These are phyloP conservation scores for Lactarius pseudohatsudake DNA, from an alignment of 768 basidiomycete genomes.

Conservation along the genomic window DNA sequence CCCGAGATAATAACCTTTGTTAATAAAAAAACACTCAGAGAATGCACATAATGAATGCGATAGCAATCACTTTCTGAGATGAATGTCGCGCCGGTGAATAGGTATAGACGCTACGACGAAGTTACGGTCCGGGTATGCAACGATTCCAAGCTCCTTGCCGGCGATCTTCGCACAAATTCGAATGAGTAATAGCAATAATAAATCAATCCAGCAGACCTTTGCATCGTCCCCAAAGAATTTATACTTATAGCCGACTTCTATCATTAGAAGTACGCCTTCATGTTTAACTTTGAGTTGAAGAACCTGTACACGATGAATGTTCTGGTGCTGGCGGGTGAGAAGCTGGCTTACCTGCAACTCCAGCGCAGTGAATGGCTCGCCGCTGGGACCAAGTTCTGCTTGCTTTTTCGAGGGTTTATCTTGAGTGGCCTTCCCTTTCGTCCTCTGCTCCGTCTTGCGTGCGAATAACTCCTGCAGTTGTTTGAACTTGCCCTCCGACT, in stretches of 20 bases:
- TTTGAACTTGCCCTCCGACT: constrained; percentile 48
- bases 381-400: constrained; percentile 62
- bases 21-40: constrained; percentile 22
- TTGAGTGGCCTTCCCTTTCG: constrained; percentile 33
- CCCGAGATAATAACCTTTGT: constrained; percentile 66
- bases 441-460: constrained; percentile 39
- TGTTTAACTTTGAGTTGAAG: constrained; percentile 61
- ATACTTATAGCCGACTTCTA: constrained; percentile 85
- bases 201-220: constrained; percentile 43
- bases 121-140: constrained; percentile 68
- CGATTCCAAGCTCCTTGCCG: constrained; percentile 75
- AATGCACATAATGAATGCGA: background rate
- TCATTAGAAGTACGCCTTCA: constrained; percentile 66
- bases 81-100: constrained; percentile 60
- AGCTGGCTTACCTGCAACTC: constrained; percentile 59
- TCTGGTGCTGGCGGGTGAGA: background rate
- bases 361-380: constrained; percentile 70
- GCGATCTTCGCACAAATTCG: constrained; percentile 46
- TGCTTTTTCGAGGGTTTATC: constrained; percentile 37
- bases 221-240: constrained; percentile 85
- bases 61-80: constrained; percentile 67
- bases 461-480: constrained; percentile 49
- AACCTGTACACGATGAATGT: constrained; percentile 40
- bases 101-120: constrained; percentile 77
- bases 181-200: background rate